Base-by-base conservation (phyloP, 768 basidiomycete species). In the Mycena indigotica region DNA sequence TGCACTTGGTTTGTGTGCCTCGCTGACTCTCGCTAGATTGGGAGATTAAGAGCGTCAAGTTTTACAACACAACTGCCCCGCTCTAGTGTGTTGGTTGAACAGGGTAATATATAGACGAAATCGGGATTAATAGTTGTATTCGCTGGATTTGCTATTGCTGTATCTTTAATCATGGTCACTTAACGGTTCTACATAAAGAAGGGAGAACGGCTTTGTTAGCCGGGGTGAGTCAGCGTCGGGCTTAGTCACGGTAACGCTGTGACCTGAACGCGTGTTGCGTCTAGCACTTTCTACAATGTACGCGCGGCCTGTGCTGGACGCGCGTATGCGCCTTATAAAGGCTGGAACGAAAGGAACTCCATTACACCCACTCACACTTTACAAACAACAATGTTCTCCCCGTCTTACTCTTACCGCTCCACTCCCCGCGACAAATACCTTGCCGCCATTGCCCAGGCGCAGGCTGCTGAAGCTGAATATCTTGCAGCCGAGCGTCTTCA, bases 41-140 rank as follows among this genome's bases (percentile, higher is more conserved):
- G 91, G 89, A 93, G 73, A 84, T 94, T 32, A 80, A 77, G 62
- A 85, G 82, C 69, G 84, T 93, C 50, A 83, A 84, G 73, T 82
- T 91, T 61, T 94, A 88, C 24, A 63, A 63, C 25, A 54, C 57
- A 15, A 63, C 62, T 10, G 25, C 48, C 6, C 26, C 58, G 38
- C 32, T 55, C 30, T 55, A 40, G 6, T 32, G 32, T n/a, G n/a
- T n/a, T n/a, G n/a, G n/a, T n/a, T n/a, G n/a, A n/a, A n/a, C n/a
- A n/a, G n/a, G 32, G 32, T 35, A 35, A 8, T 35, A 8, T 35
- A n/a, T n/a, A n/a, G n/a, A n/a, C n/a, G n/a, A n/a, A n/a, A n/a
- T n/a, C n/a, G n/a, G 32, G 32, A 17, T 8, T 35, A 35, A 35
- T 35, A 17, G 32, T 17, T 35, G 32, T 35, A 35, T 35, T 35